phyloP scores from a whole-genome alignment of 441 rosid genomes.

The Populus tomentosa region DNA sequence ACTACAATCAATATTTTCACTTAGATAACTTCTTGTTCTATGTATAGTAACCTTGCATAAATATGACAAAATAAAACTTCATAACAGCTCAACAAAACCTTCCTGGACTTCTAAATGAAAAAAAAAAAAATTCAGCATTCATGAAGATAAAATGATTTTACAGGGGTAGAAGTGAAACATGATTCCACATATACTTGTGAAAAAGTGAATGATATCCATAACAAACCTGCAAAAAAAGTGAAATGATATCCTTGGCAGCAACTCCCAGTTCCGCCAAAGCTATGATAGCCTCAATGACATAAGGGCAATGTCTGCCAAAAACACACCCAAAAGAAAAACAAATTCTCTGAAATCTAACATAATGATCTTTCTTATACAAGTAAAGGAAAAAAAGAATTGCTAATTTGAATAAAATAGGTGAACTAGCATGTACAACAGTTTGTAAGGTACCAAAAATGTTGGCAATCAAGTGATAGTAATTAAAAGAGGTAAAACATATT shows the following conservation, averaged over 20 bases:
- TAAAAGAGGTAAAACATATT: not conserved
- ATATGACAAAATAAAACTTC: not conserved
- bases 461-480: not conserved
- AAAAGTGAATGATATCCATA: not conserved
- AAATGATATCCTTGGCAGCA: constrained; percentile 76
- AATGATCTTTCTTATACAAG: not conserved
- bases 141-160: not conserved
- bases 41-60: not conserved
- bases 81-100: not conserved
- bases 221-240: constrained; percentile 73
- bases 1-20: not conserved
- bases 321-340: not conserved
- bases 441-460: not conserved
- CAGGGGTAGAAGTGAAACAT: not conserved
- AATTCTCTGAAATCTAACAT: not conserved
- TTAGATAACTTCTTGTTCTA: not conserved
- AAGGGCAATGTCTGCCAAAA: constrained; percentile 78
- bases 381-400: not conserved
- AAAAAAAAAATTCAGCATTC: not conserved
- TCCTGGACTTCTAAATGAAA: not conserved
- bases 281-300: constrained; percentile 71
- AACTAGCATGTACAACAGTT: not conserved
- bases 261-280: constrained; percentile 96
- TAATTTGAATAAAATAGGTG: not conserved
- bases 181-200: not conserved